Conservation (phyloP, 2,329 filamentous ascomycete genomes). For the Colletotrichum melonis region DNA sequence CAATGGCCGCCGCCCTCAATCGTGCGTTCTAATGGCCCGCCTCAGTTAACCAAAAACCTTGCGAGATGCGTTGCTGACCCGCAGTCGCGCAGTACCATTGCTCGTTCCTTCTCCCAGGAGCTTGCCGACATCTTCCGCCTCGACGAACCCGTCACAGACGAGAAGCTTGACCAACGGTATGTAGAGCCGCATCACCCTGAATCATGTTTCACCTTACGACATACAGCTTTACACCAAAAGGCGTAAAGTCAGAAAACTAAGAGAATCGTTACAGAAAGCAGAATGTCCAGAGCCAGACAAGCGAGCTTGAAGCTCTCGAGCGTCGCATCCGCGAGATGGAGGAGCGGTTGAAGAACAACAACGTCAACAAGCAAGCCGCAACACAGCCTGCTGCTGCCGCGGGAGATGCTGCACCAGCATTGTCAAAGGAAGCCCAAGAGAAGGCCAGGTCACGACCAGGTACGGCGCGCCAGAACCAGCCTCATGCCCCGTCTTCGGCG, state of each 20-base stretch:
- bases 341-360: constrained; percentile 70
- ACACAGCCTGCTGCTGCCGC: constrained; percentile 34
- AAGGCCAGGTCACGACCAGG: constrained; percentile 64
- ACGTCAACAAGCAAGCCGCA: constrained; percentile 36
- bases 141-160: constrained; percentile 79
- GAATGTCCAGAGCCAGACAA: constrained; percentile 77
- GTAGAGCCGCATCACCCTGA: constrained; percentile 43
- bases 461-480: constrained; percentile 60
- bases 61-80: not conserved
- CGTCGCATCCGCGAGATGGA: constrained; percentile 87
- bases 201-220: not conserved
- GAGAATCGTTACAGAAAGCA: constrained; percentile 73
- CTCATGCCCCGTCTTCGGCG: constrained; percentile 63
- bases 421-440: constrained; percentile 42
- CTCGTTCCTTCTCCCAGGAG: constrained; percentile 86
- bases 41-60: constrained; percentile 64
- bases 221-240: not conserved
- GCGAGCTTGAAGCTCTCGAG: constrained; percentile 89
- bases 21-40: constrained; percentile 75
- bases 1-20: constrained; percentile 81
- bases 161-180: constrained; percentile 85
- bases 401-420: constrained; percentile 41
- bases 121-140: constrained; percentile 91
- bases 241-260: constrained; percentile 1
- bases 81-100: constrained; percentile 75